Evolutionary conservation across 441 rosid genomes (phyloP).

Genomic region (Aleurites moluccanus): DNA sequence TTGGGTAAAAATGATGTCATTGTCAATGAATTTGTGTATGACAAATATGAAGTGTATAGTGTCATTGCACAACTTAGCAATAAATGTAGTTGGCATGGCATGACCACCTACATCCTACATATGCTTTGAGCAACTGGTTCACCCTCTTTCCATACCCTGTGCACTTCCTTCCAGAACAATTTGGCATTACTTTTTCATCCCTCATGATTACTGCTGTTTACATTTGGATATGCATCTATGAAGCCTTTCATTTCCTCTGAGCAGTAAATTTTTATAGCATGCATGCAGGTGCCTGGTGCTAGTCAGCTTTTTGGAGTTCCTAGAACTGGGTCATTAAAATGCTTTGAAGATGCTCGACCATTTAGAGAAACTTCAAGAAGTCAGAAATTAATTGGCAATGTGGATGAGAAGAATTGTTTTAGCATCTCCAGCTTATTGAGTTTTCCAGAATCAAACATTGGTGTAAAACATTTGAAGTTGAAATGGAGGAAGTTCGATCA

Average conservation of each 20-base stretch:
- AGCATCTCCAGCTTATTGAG: conserved; percentile 37
- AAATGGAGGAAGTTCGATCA: conserved; percentile 76
- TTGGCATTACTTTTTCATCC: not conserved
- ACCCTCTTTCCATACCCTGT: not conserved
- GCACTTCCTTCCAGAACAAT: not conserved
- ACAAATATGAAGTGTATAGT: not conserved
- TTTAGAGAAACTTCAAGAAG: conserved; percentile 34
- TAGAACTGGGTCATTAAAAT: conserved; percentile 33
- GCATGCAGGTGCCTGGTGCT: conserved; percentile 66
- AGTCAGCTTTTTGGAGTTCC: conserved; percentile 45
- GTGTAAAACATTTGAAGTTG: conserved; percentile 59
- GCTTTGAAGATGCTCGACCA: conserved; percentile 31
- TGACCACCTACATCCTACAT: not conserved
- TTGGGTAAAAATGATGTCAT: not conserved
- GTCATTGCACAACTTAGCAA: not conserved
- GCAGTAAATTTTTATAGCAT: conserved; percentile 69
- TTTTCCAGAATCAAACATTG: conserved; percentile 31
- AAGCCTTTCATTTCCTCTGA: conserved; percentile 39
- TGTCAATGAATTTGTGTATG: not conserved
- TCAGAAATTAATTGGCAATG: conserved; percentile 28
- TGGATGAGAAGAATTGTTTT: conserved; percentile 31
- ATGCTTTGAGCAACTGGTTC: not conserved
- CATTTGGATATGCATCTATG: conserved; percentile 18
- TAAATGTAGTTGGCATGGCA: not conserved
- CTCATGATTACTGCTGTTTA: conserved; percentile 10